Conservation (phyloP, 2,329 filamentous ascomycete species). For the Fusarium avenaceum region DNA sequence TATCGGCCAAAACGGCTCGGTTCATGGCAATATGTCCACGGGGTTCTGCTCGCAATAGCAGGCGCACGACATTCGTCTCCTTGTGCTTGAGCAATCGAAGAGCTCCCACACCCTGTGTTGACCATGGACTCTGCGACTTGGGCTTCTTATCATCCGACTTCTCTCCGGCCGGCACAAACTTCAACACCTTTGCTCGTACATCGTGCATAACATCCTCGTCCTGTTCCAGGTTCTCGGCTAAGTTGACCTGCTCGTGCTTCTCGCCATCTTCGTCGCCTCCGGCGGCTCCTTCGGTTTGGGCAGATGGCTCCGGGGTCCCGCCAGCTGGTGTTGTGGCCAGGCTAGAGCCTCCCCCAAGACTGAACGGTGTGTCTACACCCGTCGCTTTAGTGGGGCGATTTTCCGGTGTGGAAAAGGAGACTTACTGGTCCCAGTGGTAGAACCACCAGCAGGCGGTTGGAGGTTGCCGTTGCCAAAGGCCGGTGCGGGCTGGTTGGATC, state of each 20-base stretch:
- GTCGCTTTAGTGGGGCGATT: slow-evolving; percentile 62
- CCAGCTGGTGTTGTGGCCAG: slow-evolving; percentile 71
- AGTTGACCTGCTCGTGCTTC: slow-evolving; percentile 76
- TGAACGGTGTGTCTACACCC: slow-evolving; percentile 67
- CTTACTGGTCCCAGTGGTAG: slow-evolving; percentile 63
- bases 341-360: slow-evolving; percentile 71
- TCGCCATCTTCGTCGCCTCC: slow-evolving; percentile 64
- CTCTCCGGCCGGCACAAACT: slow-evolving; percentile 66
- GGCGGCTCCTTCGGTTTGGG: slow-evolving; percentile 60
- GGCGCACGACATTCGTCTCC: slow-evolving; percentile 73
- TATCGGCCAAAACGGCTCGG: slow-evolving; percentile 70
- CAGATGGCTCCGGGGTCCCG: slow-evolving; percentile 70
- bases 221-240: slow-evolving; percentile 77
- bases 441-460: slow-evolving; percentile 59
- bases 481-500: slow-evolving; percentile 53
- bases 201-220: slow-evolving; percentile 79
- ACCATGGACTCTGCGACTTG: slow-evolving; percentile 72
- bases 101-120: slow-evolving; percentile 77
- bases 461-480: slow-evolving; percentile 57
- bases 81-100: slow-evolving; percentile 82
- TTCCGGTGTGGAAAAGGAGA: slow-evolving; percentile 58
- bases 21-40: slow-evolving; percentile 82
- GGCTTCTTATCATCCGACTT: slow-evolving; percentile 61
- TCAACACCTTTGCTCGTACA: slow-evolving; percentile 77
- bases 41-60: slow-evolving; percentile 81